These are phyloP conservation scores for Cyclotella choctawhatcheeana DNA, from an alignment of 108 stramenopile species.

Conservation along the genomic window DNA sequence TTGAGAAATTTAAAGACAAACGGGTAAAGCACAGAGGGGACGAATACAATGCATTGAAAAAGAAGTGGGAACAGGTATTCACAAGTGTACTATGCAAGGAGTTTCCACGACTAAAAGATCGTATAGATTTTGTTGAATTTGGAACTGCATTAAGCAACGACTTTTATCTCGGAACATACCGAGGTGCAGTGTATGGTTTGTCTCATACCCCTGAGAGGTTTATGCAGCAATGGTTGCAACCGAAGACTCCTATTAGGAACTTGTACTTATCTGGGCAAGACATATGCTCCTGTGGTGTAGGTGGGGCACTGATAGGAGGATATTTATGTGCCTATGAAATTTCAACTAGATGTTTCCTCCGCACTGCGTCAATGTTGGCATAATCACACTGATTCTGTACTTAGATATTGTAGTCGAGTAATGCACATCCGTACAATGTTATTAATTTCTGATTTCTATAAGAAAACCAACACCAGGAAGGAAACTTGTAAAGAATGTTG, in stretches of 20 bases:
- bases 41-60: slow-evolving; percentile 45
- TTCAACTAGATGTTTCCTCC: slow-evolving; percentile 26
- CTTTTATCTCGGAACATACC: slow-evolving; percentile 52
- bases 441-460: too few species aligned
- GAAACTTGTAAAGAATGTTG: too few species aligned
- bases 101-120: slow-evolving; percentile 40
- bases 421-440: too few species aligned
- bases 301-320: slow-evolving; percentile 47
- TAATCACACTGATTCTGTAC: too few species aligned
- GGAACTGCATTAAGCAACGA: slow-evolving; percentile 58
- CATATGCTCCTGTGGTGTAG: slow-evolving; percentile 31
- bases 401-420: too few species aligned
- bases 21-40: slow-evolving; percentile 42
- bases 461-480: too few species aligned
- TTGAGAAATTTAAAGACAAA: slow-evolving; percentile 34
- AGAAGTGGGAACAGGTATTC: slow-evolving; percentile 34
- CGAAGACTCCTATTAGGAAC: slow-evolving; percentile 40
- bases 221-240: slow-evolving; percentile 34
- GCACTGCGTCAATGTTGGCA: slow-evolving; percentile 18
- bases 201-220: slow-evolving; percentile 43
- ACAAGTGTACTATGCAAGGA: slow-evolving; percentile 25
- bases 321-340: slow-evolving; percentile 36
- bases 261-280: slow-evolving; percentile 49
- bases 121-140: slow-evolving; percentile 53
- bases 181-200: slow-evolving; percentile 51